phyloP scores from a whole-genome alignment of 2,329 filamentous ascomycete genomes.

The Hymenoscyphus salicellus region DNA sequence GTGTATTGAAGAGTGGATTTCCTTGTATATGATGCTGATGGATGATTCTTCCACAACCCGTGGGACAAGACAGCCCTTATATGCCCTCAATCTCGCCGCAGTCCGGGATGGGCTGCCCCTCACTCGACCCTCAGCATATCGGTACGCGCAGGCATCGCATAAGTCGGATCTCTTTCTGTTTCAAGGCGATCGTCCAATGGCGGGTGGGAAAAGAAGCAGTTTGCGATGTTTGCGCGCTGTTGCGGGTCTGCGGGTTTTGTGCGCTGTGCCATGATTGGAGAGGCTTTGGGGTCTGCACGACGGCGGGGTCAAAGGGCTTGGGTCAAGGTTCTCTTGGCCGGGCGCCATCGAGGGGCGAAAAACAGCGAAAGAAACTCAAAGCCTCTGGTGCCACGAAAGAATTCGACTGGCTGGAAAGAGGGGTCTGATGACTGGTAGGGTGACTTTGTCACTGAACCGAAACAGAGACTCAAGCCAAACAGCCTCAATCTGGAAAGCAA shows the following conservation, averaged over 20 bases:
- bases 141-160: not conserved
- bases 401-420: not conserved
- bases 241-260: constrained; percentile 14
- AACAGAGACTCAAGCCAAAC: no score
- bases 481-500: not conserved
- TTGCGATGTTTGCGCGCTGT: constrained; percentile 16
- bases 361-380: not conserved
- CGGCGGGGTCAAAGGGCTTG: constrained; percentile 9
- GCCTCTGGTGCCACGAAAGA: not conserved
- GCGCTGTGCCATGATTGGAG: constrained; percentile 7
- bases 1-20: constrained; percentile 7
- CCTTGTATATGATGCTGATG: constrained; percentile 5
- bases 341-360: not conserved
- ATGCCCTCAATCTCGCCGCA: constrained; percentile 4
- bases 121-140: not conserved
- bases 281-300: not conserved
- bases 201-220: not conserved
- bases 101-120: constrained; percentile 2
- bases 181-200: constrained; percentile 9
- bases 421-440: constrained; percentile 1
- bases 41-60: not conserved
- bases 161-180: not conserved
- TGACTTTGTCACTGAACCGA: no score
- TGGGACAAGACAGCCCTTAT: constrained; percentile 15
- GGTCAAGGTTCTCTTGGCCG: not conserved